Evolutionary conservation across 176 grass and related monocot genomes (phyloP).

Genomic region (Themeda triandra): DNA sequence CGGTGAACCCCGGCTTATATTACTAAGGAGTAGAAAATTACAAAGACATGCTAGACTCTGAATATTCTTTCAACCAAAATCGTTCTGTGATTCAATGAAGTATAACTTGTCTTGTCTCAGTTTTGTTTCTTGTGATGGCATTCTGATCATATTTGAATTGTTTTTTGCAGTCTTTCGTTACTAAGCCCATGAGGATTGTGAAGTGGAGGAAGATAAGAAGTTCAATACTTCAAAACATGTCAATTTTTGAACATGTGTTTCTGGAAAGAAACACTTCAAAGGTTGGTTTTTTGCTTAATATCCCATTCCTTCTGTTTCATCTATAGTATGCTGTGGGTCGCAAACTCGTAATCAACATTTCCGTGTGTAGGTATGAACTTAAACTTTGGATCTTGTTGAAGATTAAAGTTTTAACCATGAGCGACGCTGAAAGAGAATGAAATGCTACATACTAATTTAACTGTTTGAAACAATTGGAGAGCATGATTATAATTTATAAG

Average conservation of each 20-base stretch:
- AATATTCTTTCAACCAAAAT: neutral
- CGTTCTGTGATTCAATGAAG: slow-evolving; percentile 4
- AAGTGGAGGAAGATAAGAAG: neutral
- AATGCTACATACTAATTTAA: neutral
- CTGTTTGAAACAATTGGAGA: neutral
- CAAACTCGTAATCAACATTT: neutral
- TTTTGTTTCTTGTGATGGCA: neutral
- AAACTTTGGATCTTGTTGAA: neutral
- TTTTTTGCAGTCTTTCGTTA: slow-evolving; percentile 47
- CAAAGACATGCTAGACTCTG: neutral
- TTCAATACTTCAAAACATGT: neutral
- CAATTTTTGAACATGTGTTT: neutral
- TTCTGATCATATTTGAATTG: slow-evolving; percentile 5
- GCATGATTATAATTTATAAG: neutral
- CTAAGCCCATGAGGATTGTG: slow-evolving; percentile 27
- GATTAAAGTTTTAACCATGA: neutral
- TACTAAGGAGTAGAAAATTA: neutral
- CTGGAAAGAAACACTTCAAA: slow-evolving; percentile 12
- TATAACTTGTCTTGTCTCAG: neutral
- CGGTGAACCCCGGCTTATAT: neutral
- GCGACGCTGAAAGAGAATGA: neutral
- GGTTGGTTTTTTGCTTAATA: slow-evolving; percentile 15
- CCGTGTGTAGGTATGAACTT: neutral
- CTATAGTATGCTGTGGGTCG: neutral
- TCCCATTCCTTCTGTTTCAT: neutral